These are phyloP conservation scores for Aureobasidium lini DNA, from an alignment of 2,329 filamentous ascomycete genomes.

Conservation along the genomic window DNA sequence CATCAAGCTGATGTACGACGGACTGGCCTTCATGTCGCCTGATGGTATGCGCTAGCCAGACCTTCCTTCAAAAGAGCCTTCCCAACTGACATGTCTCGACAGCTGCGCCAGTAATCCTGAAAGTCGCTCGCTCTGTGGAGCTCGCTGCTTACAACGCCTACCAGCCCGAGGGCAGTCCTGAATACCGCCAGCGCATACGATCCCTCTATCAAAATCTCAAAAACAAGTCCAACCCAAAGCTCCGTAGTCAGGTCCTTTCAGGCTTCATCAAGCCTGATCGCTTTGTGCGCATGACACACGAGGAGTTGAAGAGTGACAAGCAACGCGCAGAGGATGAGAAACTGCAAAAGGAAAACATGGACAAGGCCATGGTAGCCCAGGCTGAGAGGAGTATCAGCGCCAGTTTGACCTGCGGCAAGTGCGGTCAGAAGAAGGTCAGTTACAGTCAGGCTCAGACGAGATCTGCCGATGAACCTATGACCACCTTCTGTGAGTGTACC, in stretches of 20 bases:
- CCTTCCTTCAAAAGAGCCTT: background rate
- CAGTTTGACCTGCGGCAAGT: slow-evolving; percentile 83
- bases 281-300: slow-evolving; percentile 80
- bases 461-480: slow-evolving; percentile 82
- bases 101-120: slow-evolving; percentile 59
- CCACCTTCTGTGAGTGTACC: slow-evolving; percentile 49
- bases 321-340: slow-evolving; percentile 67
- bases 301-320: slow-evolving; percentile 84
- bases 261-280: slow-evolving; percentile 63
- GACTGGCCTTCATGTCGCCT: slow-evolving; percentile 65
- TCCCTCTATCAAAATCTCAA: slow-evolving; percentile 93
- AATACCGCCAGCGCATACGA: slow-evolving; percentile 83
- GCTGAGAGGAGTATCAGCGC: slow-evolving; percentile 85
- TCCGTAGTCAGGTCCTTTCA: slow-evolving; percentile 67
- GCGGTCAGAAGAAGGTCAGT: slow-evolving; percentile 86
- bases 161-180: slow-evolving; percentile 60
- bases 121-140: slow-evolving; percentile 64
- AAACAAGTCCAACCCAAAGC: slow-evolving; percentile 73
- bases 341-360: slow-evolving; percentile 88
- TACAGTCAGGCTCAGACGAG: slow-evolving; percentile 96
- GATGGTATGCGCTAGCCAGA: slow-evolving; percentile 31
- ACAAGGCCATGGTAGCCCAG: slow-evolving; percentile 90
- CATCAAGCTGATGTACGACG: slow-evolving; percentile 89
- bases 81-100: background rate
- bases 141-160: slow-evolving; percentile 62